Base-by-base conservation (phyloP, 345 rosid genomes). In the Lagerstroemia speciosa region DNA sequence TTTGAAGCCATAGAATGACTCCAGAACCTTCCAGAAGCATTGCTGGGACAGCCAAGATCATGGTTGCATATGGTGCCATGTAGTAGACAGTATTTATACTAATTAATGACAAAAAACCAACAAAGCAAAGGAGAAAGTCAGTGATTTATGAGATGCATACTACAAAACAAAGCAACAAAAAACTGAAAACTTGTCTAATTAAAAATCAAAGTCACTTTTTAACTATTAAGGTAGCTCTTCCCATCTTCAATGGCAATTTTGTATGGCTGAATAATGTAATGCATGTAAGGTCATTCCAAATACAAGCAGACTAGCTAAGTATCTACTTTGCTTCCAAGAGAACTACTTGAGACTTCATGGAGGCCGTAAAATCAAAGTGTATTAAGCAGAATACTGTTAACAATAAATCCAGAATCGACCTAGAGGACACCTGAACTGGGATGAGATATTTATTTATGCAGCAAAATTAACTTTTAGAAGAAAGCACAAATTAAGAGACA, bases 1-100 rank as follows among this genome's bases (percentile, higher is more conserved):
- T 79, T 26, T 78, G 71, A 80, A 94, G 78, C 99, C 98, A 94
- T 32, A 81, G 82, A 61, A 91, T 0, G 66, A 94, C 77, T 45
- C 99, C 98, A n/a, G 71, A 72, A 43, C 99, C 99, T 88, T 94
- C 99, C 3, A 94, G 84, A 65, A 94, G 71, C 66, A 94, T 9
- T 1, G 99, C 98, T 9, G 99, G 99, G 60, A 88, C 41, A 67
- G 86, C 96, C 79, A 94, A 77, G 62, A 94, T 92, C 98, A 92
- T 83, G 73, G 98, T 94, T 64, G 99, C 99, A 67, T 83, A 88
- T 65, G 99, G 99, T 16, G 99, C 98, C 99, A 94, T 94, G 81
- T 94, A 94, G 86, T 91, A 94, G 66, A 94, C 99, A 0, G 98
- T 94, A 89, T 94, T 94, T 75, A 94, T 94, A 84, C 98, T 91